Evolutionary conservation across 371 early-diverging fungal genomes (phyloP), one percentile per base, ranked within the genome.

Genomic region (Mortierella sp.): DNA sequence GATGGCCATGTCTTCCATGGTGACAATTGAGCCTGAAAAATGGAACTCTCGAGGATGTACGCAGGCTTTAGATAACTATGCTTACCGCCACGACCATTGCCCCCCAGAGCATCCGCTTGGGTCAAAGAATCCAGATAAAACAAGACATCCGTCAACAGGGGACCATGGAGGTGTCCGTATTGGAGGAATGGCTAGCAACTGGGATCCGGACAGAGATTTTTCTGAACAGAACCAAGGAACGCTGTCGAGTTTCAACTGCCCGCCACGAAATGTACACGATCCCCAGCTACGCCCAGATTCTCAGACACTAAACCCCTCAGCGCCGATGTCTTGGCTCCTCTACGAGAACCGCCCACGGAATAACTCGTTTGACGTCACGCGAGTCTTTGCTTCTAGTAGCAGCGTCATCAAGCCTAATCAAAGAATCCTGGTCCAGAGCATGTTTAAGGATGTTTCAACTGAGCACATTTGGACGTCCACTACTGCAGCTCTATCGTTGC

Each of bases 401-500:
- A 59, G 29, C 45, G 37, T 64, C 12, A 78, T 78, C 66, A 78
- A 78, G 22, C 69, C 66, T 1, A 72, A 64, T 22, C 79, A 78
- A 12, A 55, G 70, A 1, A 22, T 43, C 0, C n/a, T 73, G 55
- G 70, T 78, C 22, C 79, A 78, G 42, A 78, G 49, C 37, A 69
- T 78, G 72, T 78, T 78, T 56, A 78, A 73, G 64, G 79, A 78
- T n/a, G 61, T 78, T 40, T 78, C 73, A 23, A 51, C 69, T 2
- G 74, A 78, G 42, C 58, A 65, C 12, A 57, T 78, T 19, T 78
- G 79, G 79, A 78, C 79, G 13, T 73, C 69, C 2, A 61, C 55
- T 2, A 26, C 62, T 3, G 37, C 60, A 47, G 15, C 51, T 6
- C 68, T 54, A 5, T 53, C 62, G 3, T 51, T 63, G 5, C 57